A percentile compares a stretch with the other conserved stretches of the same genome.
Conservation (phyloP, 352 stramenopile species). For the Pythium monospermum region DNA sequence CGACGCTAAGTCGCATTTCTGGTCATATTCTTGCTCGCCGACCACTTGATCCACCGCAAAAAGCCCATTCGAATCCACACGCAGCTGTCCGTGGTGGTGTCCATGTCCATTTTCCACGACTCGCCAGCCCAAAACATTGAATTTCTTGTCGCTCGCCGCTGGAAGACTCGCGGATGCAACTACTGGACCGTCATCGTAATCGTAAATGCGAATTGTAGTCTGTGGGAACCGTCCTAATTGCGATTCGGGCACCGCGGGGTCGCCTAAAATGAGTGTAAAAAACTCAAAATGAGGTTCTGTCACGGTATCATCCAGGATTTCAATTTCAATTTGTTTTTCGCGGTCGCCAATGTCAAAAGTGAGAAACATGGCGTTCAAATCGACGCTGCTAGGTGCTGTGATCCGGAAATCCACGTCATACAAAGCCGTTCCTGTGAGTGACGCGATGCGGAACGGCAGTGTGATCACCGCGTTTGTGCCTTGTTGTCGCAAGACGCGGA, state of each 20-base stretch:
- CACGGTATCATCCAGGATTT: constrained; percentile 36
- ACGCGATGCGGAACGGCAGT: constrained; percentile 36
- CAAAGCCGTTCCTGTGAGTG: constrained; percentile 25
- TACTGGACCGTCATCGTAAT: constrained; percentile 37
- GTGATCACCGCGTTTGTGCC: constrained; percentile 35
- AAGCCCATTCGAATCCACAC: constrained; percentile 45
- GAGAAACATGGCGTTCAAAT: constrained; percentile 33
- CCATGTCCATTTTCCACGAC: constrained; percentile 50
- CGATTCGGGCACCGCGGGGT: constrained; percentile 22
- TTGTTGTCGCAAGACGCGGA: constrained; percentile 52
- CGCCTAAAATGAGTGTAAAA: constrained; percentile 34
- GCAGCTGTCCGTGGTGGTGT: constrained; percentile 19
- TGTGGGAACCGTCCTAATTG: constrained; percentile 28
- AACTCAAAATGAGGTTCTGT: constrained; percentile 51
- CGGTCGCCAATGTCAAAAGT: constrained; percentile 46
- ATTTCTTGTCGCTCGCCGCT: neutral
- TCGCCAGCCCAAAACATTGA: constrained; percentile 36
- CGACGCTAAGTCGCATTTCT: constrained; percentile 53
- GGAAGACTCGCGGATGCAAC: constrained; percentile 33
- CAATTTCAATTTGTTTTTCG: constrained; percentile 39
- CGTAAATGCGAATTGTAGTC: constrained; percentile 50
- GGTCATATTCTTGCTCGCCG: constrained; percentile 56
- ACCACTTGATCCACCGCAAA: constrained; percentile 59
- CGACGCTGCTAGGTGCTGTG: constrained; percentile 17
- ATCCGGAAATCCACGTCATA: constrained; percentile 40